Conservation (phyloP, 768 basidiomycete species). For the Boletus subparvulus region DNA sequence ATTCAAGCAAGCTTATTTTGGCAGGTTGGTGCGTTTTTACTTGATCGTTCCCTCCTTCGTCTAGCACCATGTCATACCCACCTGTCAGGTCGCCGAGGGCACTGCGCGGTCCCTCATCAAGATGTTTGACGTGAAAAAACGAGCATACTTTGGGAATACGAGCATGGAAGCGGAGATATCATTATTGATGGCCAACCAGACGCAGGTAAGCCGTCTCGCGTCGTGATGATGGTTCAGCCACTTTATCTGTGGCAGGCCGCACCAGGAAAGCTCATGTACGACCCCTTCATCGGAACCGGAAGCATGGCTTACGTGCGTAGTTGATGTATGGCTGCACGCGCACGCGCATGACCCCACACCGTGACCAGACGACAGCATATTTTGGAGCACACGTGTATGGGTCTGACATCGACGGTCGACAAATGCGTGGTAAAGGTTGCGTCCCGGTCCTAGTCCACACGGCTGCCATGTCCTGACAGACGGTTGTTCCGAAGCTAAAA, state of each 20-base stretch:
- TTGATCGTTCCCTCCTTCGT: background rate
- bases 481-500: slow-evolving; percentile 29
- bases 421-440: slow-evolving; percentile 91
- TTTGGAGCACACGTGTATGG: slow-evolving; percentile 89
- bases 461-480: background rate
- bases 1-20: slow-evolving; percentile 75
- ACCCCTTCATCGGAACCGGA: slow-evolving; percentile 94
- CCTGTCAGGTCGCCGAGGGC: slow-evolving; percentile 53
- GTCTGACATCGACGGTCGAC: slow-evolving; percentile 95
- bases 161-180: slow-evolving; percentile 98
- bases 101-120: slow-evolving; percentile 65
- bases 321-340: background rate
- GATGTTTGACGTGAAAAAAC: slow-evolving; percentile 85
- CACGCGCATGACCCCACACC: background rate
- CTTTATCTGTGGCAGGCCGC: slow-evolving; percentile 52
- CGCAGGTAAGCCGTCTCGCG: slow-evolving; percentile 55
- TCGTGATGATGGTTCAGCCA: background rate
- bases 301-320: slow-evolving; percentile 77
- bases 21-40: slow-evolving; percentile 75
- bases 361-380: slow-evolving; percentile 69
- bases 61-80: background rate
- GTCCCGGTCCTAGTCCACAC: background rate
- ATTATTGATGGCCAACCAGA: slow-evolving; percentile 94
- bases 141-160: slow-evolving; percentile 91
- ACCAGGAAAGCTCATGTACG: slow-evolving; percentile 89